Evolutionary conservation across 208 protist species (phyloP).

Genomic region (Trypanosoma grayi): DNA sequence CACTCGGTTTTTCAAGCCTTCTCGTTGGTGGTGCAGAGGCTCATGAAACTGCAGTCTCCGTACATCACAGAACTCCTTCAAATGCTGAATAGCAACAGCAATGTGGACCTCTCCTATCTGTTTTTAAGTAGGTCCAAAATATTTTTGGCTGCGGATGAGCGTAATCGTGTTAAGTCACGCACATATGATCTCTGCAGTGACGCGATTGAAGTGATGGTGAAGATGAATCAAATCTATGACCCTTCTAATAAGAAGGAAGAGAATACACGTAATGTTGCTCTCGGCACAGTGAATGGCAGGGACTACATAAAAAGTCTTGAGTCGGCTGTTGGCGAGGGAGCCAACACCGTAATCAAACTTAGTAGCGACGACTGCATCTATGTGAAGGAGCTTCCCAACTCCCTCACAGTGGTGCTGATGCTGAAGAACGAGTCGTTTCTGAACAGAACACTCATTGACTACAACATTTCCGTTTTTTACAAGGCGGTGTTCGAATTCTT

Average conservation of each 20-base stretch:
- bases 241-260: slow-evolving; percentile 4
- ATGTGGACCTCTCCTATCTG: slow-evolving; percentile 80
- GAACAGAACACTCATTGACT: slow-evolving; percentile 73
- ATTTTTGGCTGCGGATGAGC: slow-evolving; percentile 79
- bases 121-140: slow-evolving; percentile 89
- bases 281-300: background rate
- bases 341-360: slow-evolving; percentile 40
- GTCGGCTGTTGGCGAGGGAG: slow-evolving; percentile 24
- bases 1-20: slow-evolving; percentile 91
- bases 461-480: slow-evolving; percentile 85
- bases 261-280: background rate
- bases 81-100: slow-evolving; percentile 88
- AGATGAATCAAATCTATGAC: slow-evolving; percentile 72
- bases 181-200: slow-evolving; percentile 89
- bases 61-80: slow-evolving; percentile 85
- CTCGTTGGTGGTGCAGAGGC: slow-evolving; percentile 81
- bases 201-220: slow-evolving; percentile 79
- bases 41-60: slow-evolving; percentile 73
- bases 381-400: slow-evolving; percentile 81
- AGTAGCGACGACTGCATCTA: slow-evolving; percentile 82
- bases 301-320: slow-evolving; percentile 13
- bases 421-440: slow-evolving; percentile 70
- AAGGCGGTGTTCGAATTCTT: slow-evolving; percentile 73
- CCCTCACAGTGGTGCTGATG: slow-evolving; percentile 84
- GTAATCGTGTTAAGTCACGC: slow-evolving; percentile 69